Conservation (phyloP, 2,329 filamentous ascomycete genomes). For the Beauveria bassiana region DNA sequence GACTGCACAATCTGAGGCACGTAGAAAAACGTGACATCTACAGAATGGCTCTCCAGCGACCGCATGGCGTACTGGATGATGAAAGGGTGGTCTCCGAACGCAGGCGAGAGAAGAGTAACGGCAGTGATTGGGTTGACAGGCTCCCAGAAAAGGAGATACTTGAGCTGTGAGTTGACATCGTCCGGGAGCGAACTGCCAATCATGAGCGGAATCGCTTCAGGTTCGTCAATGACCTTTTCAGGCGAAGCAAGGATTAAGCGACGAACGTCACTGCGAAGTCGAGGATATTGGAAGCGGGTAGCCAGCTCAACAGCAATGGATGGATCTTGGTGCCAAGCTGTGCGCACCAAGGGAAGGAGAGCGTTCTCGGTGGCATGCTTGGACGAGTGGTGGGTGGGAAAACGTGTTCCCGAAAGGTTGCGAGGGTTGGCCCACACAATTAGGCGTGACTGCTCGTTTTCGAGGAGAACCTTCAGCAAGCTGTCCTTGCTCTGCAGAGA, state of each 20-base stretch:
- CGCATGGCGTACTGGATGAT: slow-evolving; percentile 96
- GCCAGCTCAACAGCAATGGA: slow-evolving; percentile 81
- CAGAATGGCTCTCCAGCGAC: slow-evolving; percentile 83
- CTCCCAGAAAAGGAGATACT: slow-evolving; percentile 90
- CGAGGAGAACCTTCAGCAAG: slow-evolving; percentile 70
- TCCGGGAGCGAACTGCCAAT: slow-evolving; percentile 67
- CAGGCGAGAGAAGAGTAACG: slow-evolving; percentile 85
- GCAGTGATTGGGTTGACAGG: slow-evolving; percentile 89
- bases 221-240: slow-evolving; percentile 70
- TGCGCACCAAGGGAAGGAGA: slow-evolving; percentile 59
- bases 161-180: slow-evolving; percentile 74
- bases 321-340: slow-evolving; percentile 82
- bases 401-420: slow-evolving; percentile 40
- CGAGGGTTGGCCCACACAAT: slow-evolving; percentile 86
- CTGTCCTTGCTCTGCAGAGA: slow-evolving; percentile 73
- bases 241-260: slow-evolving; percentile 75
- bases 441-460: slow-evolving; percentile 76
- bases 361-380: slow-evolving; percentile 36
- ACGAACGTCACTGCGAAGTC: slow-evolving; percentile 67
- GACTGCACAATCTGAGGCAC: slow-evolving; percentile 97
- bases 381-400: slow-evolving; percentile 31
- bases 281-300: slow-evolving; percentile 68
- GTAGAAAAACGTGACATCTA: slow-evolving; percentile 98
- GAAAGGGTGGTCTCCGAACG: slow-evolving; percentile 85
- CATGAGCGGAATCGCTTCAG: slow-evolving; percentile 75